Evolutionary conservation across 768 basidiomycete genomes (phyloP).

Genomic region (Inosperma sp.): DNA sequence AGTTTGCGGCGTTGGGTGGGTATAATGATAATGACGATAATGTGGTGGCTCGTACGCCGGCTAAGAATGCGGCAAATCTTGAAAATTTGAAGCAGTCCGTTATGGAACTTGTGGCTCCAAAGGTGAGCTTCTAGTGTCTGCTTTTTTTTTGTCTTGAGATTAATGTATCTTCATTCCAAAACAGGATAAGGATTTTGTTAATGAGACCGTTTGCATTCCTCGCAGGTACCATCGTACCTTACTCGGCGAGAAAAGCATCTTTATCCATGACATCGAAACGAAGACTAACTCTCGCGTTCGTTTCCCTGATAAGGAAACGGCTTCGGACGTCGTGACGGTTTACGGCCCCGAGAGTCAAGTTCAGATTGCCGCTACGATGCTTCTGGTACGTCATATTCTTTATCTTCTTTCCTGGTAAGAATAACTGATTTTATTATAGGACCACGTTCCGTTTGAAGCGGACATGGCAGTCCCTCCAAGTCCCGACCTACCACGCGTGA

Average conservation of each 20-base stretch:
- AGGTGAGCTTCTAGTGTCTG: constrained; percentile 46
- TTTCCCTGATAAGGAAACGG: constrained; percentile 90
- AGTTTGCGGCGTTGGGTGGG: constrained; percentile 88
- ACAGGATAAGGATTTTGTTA: constrained; percentile 95
- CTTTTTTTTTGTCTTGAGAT: not conserved
- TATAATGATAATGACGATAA: constrained; percentile 98
- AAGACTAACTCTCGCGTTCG: constrained; percentile 93
- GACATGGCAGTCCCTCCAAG: constrained; percentile 88
- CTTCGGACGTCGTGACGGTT: constrained; percentile 93
- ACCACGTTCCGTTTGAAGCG: constrained; percentile 95
- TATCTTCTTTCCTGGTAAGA: not conserved
- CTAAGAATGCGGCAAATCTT: constrained; percentile 93
- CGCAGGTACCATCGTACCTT: constrained; percentile 92
- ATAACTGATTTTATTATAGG: constrained; percentile 41
- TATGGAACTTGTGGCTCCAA: constrained; percentile 96
- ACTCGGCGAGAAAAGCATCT: constrained; percentile 93
- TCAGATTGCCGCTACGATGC: constrained; percentile 93
- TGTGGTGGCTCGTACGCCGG: constrained; percentile 95
- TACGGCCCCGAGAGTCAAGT: constrained; percentile 97
- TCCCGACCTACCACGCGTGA: constrained; percentile 70
- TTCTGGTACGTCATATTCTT: constrained; percentile 57
- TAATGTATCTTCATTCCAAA: constrained; percentile 5
- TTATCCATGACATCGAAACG: constrained; percentile 93
- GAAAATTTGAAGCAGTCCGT: constrained; percentile 94
- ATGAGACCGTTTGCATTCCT: constrained; percentile 90